Evolutionary conservation across 176 grass and related monocot species (phyloP), one percentile per base, ranked within the genome.

Genomic region (Ensete ventricosum): DNA sequence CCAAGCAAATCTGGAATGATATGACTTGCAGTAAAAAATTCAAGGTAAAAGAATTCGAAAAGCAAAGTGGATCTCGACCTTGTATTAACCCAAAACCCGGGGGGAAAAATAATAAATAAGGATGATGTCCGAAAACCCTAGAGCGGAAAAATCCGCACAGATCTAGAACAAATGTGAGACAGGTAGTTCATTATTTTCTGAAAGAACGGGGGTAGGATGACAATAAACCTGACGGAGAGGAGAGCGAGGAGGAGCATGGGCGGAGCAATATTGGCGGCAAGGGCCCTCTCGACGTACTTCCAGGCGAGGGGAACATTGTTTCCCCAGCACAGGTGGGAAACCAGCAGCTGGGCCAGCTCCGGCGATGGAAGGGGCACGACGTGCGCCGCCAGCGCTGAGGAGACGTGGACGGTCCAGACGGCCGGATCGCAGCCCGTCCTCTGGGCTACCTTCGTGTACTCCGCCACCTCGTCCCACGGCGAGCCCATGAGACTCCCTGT

Each of bases 251-350:
- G 81, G 55, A 90, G 83, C 77, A 85, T 81, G 54, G 93, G 85
- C 1, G 90, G 87, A 67, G 93, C 93, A 54, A 93, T 80, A 75
- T 85, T 79, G 62, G 77, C 82, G 10, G 80, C 81, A 19, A 93
- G 83, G 25, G 90, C 90, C 49, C 85, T 87, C 83, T 97, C 93
- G 67, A 90, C 85, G 82, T 93, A 97, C 81, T 97, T 97, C 93
- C 93, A 97, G 1, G 77, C 83, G 55, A 84, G 73, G 14, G 84
- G 81, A 23, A 72, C 77, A 16, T 80, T 68, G 24, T 72, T 81
- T 4, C 58, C 76, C 50, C 52, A 73, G 62, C 89, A 83, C 54
- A 97, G 77, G 53, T 80, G 66, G 1, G 76, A 76, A 9, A 82
- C 90, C 11, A 97, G 85, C 60, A 88, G 20, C 85, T 85, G 70